phyloP scores from a whole-genome alignment of 257 asterid genomes.

The Solanum piurae region DNA sequence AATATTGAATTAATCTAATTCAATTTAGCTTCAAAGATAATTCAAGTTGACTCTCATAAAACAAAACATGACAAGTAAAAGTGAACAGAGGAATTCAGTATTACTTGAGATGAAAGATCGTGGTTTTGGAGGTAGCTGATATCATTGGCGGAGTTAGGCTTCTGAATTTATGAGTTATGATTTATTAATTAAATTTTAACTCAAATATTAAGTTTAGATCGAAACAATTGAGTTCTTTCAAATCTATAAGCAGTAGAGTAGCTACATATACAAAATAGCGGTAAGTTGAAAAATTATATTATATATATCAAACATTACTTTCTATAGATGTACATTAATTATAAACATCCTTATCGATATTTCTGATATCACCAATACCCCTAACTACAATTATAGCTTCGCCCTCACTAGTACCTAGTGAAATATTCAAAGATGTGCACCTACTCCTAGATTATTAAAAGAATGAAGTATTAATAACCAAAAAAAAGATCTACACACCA shows the following conservation, averaged over 20 bases:
- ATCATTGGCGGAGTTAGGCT: background rate
- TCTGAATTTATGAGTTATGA: background rate
- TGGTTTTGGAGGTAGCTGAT: background rate
- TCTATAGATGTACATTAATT: background rate
- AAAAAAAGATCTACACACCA: background rate
- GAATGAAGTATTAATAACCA: background rate
- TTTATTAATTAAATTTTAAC: background rate
- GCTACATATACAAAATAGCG: background rate
- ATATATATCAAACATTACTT: background rate
- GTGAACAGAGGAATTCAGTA: background rate
- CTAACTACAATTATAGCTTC: background rate
- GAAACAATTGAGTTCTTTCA: background rate
- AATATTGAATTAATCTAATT: background rate
- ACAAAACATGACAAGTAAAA: background rate
- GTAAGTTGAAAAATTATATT: rapidly evolving
- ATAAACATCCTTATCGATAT: background rate
- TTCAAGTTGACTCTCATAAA: background rate
- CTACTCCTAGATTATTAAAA: background rate
- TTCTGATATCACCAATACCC: background rate
- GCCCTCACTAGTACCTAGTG: background rate
- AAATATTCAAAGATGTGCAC: background rate
- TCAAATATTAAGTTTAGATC: background rate
- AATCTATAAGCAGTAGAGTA: background rate
- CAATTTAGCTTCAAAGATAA: background rate
- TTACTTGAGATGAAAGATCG: background rate